A percentile compares a stretch with the other conserved stretches of the same genome.
Evolutionary conservation across 1,139 yeast species (phyloP).

Genomic region (Blastobotrys apis): DNA sequence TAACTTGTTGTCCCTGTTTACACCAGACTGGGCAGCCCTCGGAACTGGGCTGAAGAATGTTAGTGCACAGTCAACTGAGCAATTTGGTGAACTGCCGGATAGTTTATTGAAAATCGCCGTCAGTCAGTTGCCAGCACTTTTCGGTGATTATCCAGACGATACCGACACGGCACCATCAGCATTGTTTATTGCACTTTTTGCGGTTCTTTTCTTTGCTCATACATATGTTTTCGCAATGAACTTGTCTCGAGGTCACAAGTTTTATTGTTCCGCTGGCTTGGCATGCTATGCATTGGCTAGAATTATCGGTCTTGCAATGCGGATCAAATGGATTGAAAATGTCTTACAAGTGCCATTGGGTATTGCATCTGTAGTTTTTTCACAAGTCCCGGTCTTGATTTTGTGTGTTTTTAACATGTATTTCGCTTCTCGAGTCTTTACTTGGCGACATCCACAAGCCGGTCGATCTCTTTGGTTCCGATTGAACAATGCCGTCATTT

Average conservation of each 20-base stretch:
- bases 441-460: conserved; percentile 79
- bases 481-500: conserved; percentile 48
- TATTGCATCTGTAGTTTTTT: conserved; percentile 55
- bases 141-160: conserved; percentile 63
- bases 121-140: conserved; percentile 46
- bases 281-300: conserved; percentile 50
- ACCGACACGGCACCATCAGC: conserved; percentile 60
- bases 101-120: conserved; percentile 4
- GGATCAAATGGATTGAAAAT: conserved; percentile 53
- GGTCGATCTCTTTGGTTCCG: conserved; percentile 58
- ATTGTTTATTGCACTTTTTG: conserved; percentile 53
- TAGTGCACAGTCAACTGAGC: conserved; percentile 8
- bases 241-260: conserved; percentile 57
- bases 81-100: conserved; percentile 8
- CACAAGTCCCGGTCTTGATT: conserved; percentile 46
- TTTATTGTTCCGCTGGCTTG: conserved; percentile 56
- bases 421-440: conserved; percentile 70
- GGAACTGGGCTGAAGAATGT: conserved; percentile 21
- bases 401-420: conserved; percentile 50
- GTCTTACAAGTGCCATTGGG: conserved; percentile 48
- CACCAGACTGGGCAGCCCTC: conserved; percentile 21
- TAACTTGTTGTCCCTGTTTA: conserved; percentile 21
- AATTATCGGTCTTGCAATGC: conserved; percentile 55
- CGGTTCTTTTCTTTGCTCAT: conserved; percentile 48
- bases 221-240: conserved; percentile 48